phyloP scores from a whole-genome alignment of 2,329 filamentous ascomycete genomes.

The Fusarium sp. region DNA sequence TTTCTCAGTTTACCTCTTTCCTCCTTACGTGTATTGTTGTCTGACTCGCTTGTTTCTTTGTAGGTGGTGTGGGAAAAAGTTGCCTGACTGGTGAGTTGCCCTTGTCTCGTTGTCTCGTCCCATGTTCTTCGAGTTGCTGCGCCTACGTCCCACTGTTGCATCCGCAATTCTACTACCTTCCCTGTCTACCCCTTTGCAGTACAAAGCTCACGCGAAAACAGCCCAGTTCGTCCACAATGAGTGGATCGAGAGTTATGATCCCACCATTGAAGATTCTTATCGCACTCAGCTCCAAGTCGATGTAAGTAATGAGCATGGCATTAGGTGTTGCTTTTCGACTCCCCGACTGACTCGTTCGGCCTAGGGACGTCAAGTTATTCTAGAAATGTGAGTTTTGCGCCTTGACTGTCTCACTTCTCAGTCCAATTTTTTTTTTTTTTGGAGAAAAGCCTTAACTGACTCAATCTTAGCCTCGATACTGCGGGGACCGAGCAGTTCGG shows the following conservation, averaged over 20 bases:
- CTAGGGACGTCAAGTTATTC: conserved; percentile 85
- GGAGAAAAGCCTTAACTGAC: conserved; percentile 35
- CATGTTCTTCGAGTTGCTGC: conserved; percentile 26
- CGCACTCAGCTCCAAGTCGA: conserved; percentile 83
- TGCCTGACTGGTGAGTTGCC: conserved; percentile 81
- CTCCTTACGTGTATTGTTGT: conserved; percentile 6
- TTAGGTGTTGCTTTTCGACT: conserved; percentile 15
- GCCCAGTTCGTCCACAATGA: conserved; percentile 95
- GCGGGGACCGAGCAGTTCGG: conserved; percentile 94
- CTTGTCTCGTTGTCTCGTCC: conserved; percentile 17
- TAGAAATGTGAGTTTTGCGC: conserved; percentile 79
- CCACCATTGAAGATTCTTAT: conserved; percentile 83
- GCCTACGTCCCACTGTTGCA: conserved; percentile 30
- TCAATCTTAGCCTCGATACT: conserved; percentile 76
- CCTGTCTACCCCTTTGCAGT: conserved; percentile 31
- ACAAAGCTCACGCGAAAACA: conserved; percentile 52
- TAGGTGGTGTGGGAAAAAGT: conserved; percentile 91
- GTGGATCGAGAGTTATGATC: conserved; percentile 90
- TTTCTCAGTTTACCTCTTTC: conserved; percentile 18
- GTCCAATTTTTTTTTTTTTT: conserved; percentile 26
- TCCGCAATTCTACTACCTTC: conserved; percentile 26
- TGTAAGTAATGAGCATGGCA: conserved; percentile 66
- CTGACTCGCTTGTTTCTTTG: conserved; percentile 50
- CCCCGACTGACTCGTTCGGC: conserved; percentile 49
- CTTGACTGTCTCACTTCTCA: conserved; percentile 9